Percentiles rank a stretch among this genome's conserved stretches.
These are phyloP conservation scores for Myxozyma vanderwaltii DNA, from an alignment of 805 yeast genomes.

Conservation along the genomic window DNA sequence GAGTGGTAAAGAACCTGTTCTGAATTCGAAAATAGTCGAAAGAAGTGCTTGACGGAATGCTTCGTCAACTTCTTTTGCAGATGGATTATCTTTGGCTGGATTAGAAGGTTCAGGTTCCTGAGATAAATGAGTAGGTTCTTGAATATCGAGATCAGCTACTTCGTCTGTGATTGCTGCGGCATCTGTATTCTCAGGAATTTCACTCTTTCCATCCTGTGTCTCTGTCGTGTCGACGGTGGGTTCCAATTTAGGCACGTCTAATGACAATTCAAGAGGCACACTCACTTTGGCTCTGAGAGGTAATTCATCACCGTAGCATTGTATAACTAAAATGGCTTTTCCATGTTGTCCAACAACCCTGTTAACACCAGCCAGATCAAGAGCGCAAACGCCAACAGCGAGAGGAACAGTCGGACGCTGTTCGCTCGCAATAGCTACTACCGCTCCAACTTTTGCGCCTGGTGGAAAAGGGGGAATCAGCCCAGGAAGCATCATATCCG, in stretches of 20 bases:
- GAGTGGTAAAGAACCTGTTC: constrained; percentile 36
- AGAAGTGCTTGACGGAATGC: constrained; percentile 71
- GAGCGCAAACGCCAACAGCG: constrained; percentile 68
- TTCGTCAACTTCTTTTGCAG: constrained; percentile 66
- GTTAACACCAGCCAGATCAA: constrained; percentile 50
- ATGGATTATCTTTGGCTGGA: constrained; percentile 20
- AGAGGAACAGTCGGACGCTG: constrained; percentile 61
- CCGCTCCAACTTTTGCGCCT: constrained; percentile 51
- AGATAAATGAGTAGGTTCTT: too few species aligned
- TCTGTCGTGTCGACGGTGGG: constrained; percentile 3
- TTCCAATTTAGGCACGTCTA: constrained; percentile 30
- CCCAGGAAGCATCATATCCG: constrained; percentile 54
- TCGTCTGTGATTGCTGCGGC: not conserved
- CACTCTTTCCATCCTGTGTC: constrained; percentile 11
- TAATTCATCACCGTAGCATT: constrained; percentile 67
- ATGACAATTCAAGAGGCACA: constrained; percentile 48
- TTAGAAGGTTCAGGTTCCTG: too few species aligned
- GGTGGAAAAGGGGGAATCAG: constrained; percentile 58
- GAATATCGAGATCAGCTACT: constrained; percentile 7
- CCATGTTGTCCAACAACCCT: constrained; percentile 61
- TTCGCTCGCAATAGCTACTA: constrained; percentile 72
- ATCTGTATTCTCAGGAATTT: constrained; percentile 3
- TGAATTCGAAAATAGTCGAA: constrained; percentile 62
- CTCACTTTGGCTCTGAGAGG: constrained; percentile 48
- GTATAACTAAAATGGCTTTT: constrained; percentile 74